A percentile compares a stretch with the other conserved stretches of the same genome.
Conservation (phyloP, 257 asterid genomes). For the Gentiana macrophylla region DNA sequence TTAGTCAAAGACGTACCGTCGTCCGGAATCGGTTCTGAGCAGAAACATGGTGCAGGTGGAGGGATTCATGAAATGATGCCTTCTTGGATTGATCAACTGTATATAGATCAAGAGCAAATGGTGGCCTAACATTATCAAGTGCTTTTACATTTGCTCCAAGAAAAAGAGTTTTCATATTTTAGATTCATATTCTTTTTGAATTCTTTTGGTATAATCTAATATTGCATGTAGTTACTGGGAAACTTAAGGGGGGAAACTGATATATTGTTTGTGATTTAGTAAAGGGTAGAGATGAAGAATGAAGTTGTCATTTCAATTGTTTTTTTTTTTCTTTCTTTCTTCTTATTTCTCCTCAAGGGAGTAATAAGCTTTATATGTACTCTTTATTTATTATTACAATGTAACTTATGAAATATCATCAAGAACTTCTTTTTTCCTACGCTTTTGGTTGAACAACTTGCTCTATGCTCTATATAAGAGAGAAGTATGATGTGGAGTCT, state of each 20-base stretch:
- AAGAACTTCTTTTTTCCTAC: too few relatives aligned
- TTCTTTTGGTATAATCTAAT: background rate
- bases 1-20: conserved; percentile 47
- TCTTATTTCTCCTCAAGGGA: background rate
- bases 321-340: background rate
- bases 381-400: too few relatives aligned
- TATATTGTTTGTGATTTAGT: background rate
- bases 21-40: conserved; percentile 21
- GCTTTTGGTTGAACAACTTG: too few relatives aligned
- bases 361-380: too few relatives aligned
- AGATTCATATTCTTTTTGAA: conserved; percentile 3
- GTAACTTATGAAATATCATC: too few relatives aligned
- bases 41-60: conserved; percentile 12
- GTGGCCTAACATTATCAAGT: conserved; percentile 38
- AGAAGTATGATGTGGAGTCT: too few relatives aligned
- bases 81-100: conserved; percentile 78
- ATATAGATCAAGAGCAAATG: conserved; percentile 79
- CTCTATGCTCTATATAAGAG: too few relatives aligned
- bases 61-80: conserved; percentile 31
- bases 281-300: too few relatives aligned
- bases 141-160: background rate
- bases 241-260: conserved; percentile 4
- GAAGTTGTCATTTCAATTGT: background rate
- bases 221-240: conserved; percentile 1
- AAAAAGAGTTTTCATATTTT: conserved; percentile 20